These are phyloP conservation scores for Metschnikowia drakensbergensis DNA, from an alignment of 805 yeast species.

Conservation along the genomic window DNA sequence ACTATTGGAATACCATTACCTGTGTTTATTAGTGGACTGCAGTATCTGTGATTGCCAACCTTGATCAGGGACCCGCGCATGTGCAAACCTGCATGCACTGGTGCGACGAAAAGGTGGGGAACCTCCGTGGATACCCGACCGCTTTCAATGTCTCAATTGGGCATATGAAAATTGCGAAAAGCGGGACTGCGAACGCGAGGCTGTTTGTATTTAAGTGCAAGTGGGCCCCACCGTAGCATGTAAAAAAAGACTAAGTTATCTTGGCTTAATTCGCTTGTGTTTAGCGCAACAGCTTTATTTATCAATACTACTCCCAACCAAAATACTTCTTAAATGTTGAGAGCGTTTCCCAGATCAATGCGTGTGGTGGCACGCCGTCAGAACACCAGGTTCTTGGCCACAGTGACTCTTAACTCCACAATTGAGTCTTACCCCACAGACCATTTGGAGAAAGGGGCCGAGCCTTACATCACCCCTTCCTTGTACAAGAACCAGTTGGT, in stretches of 20 bases:
- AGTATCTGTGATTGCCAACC: no score
- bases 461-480: constrained; percentile 49
- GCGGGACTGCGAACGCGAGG: constrained; percentile 18
- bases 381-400: constrained; percentile 9
- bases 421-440: constrained; percentile 37
- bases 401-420: constrained; percentile 27
- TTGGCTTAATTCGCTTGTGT: not conserved
- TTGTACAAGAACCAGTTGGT: constrained; percentile 50
- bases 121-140: constrained; percentile 3
- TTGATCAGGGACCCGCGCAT: no score
- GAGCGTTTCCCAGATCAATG: constrained; percentile 9
- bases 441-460: constrained; percentile 33
- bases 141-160: constrained; percentile 1
- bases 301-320: not conserved
- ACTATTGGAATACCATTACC: not conserved
- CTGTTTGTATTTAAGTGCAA: not conserved
- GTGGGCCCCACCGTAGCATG: not conserved
- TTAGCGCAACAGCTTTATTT: not conserved
- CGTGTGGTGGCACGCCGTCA: constrained; percentile 5
- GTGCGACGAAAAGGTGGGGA: constrained; percentile 1
- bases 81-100: not conserved
- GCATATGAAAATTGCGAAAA: constrained; percentile 8
- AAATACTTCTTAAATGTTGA: constrained; percentile 9
- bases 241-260: not conserved
- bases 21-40: no score